A percentile compares a stretch with the other conserved stretches of the same genome.
These are phyloP conservation scores for Datisca glomerata DNA, from an alignment of 306 rosid genomes.

Conservation along the genomic window DNA sequence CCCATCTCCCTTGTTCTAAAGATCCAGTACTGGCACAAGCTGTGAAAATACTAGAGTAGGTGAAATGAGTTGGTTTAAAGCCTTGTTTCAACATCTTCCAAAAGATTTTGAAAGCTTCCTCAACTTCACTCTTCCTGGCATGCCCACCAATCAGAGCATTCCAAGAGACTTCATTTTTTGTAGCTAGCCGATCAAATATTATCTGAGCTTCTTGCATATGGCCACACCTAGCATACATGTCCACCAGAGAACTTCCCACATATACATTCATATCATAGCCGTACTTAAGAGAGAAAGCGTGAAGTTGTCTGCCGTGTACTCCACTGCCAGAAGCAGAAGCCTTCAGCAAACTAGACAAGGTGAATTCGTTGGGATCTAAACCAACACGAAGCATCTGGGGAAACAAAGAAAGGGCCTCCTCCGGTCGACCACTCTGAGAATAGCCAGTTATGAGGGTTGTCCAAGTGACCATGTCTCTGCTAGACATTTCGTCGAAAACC, in stretches of 20 bases:
- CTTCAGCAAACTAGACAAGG: conserved; percentile 18
- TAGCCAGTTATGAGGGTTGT: conserved; percentile 17
- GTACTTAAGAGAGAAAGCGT: conserved; percentile 13
- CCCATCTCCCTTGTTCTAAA: conserved; percentile 21
- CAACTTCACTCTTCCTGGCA: conserved; percentile 14
- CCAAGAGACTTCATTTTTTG: conserved; percentile 18
- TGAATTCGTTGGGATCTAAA: conserved; percentile 13
- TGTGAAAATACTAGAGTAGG: conserved; percentile 16
- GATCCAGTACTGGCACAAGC: conserved; percentile 21
- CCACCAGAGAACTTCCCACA: conserved; percentile 17
- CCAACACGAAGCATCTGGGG: conserved; percentile 14
- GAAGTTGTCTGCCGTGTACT: conserved; percentile 12
- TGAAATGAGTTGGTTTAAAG: conserved; percentile 15
- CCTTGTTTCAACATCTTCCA: conserved; percentile 3
- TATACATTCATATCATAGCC: conserved; percentile 15
- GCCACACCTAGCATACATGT: conserved; percentile 20
- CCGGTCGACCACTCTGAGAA: conserved; percentile 11
- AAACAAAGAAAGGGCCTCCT: conserved; percentile 12
- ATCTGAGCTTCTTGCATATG: conserved; percentile 8
- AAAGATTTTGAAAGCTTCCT: conserved; percentile 5
- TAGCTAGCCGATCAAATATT: conserved; percentile 4
- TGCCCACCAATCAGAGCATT: conserved; percentile 21
- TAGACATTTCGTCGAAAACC: conserved; percentile 12
- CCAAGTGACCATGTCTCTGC: conserved; percentile 16
- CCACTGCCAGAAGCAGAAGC: conserved; percentile 15